A percentile compares a stretch with the other conserved stretches of the same genome.
Evolutionary conservation across 306 rosid genomes (phyloP).

Genomic region (Rosa multiflora): DNA sequence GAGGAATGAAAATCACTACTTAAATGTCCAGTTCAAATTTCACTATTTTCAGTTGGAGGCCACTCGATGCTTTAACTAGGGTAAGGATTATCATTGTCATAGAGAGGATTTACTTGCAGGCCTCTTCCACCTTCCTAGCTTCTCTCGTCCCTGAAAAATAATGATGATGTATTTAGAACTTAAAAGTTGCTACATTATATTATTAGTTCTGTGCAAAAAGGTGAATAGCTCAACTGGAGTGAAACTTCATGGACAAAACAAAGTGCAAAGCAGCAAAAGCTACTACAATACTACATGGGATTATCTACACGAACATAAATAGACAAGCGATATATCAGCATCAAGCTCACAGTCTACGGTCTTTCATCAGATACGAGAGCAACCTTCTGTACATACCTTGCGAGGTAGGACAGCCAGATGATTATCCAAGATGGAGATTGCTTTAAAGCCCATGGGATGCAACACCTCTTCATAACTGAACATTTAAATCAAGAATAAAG

Average conservation of each 20-base stretch:
- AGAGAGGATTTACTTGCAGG: conserved; percentile 22
- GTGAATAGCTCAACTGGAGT: neutral
- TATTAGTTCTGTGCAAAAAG: neutral
- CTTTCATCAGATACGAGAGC: neutral
- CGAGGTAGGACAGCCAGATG: conserved; percentile 38
- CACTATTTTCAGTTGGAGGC: neutral
- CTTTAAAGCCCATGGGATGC: conserved; percentile 44
- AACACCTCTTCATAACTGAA: conserved; percentile 42
- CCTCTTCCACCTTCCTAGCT: conserved; percentile 51
- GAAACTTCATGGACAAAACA: neutral
- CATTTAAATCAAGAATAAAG: neutral
- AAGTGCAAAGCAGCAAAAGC: conserved; percentile 6
- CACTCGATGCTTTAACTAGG: neutral
- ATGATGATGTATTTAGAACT: neutral
- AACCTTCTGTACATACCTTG: conserved; percentile 24
- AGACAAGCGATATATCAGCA: neutral
- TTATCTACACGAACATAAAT: neutral
- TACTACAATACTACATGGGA: neutral
- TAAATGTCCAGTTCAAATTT: neutral
- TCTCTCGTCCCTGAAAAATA: conserved; percentile 41
- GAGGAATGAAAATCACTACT: neutral
- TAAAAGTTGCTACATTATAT: neutral
- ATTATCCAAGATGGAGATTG: conserved; percentile 33
- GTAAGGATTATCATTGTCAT: conserved; percentile 1
- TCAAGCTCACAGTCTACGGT: neutral